phyloP scores from a whole-genome alignment of 805 yeast species.

The Saccharomycopsis javanensis region DNA sequence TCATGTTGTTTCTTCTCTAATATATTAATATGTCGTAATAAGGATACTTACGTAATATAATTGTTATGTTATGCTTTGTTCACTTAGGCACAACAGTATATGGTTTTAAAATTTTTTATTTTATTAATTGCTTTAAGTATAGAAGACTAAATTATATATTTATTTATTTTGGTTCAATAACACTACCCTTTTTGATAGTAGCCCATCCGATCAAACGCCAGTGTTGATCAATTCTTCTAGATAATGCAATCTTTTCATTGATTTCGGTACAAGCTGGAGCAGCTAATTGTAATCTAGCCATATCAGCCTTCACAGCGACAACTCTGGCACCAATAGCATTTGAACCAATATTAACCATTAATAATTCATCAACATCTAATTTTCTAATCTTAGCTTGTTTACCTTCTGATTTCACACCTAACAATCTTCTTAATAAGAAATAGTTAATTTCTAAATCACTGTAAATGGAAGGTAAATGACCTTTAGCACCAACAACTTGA shows the following conservation, averaged over 20 bases:
- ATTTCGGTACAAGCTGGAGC: slow-evolving; percentile 98
- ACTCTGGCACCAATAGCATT: slow-evolving; percentile 99
- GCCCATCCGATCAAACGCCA: slow-evolving; percentile 99
- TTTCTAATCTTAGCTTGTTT: slow-evolving; percentile 95
- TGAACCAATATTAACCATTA: slow-evolving; percentile 98
- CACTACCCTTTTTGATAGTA: slow-evolving; percentile 87
- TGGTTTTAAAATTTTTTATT: not conserved
- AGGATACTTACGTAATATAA: too few species aligned
- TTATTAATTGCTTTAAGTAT: not conserved
- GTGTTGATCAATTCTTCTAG: slow-evolving; percentile 98
- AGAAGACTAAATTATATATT: not conserved
- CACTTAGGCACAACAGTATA: too few species aligned
- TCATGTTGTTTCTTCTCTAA: not conserved
- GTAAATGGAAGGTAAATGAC: slow-evolving; percentile 90
- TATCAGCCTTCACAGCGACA: slow-evolving; percentile 94
- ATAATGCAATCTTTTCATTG: slow-evolving; percentile 95
- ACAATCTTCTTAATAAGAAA: slow-evolving; percentile 88
- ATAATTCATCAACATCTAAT: slow-evolving; percentile 85
- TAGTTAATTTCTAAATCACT: slow-evolving; percentile 96
- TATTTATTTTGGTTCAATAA: slow-evolving; percentile 52
- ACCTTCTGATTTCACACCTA: slow-evolving; percentile 98
- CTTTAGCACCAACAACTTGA: slow-evolving; percentile 97
- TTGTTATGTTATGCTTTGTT: too few species aligned
- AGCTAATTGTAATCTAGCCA: slow-evolving; percentile 95
- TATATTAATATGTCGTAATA: too few species aligned